Evolutionary conservation across 1,284 basidiomycete genomes (phyloP).

Genomic region (Pisolithus thermaeus): DNA sequence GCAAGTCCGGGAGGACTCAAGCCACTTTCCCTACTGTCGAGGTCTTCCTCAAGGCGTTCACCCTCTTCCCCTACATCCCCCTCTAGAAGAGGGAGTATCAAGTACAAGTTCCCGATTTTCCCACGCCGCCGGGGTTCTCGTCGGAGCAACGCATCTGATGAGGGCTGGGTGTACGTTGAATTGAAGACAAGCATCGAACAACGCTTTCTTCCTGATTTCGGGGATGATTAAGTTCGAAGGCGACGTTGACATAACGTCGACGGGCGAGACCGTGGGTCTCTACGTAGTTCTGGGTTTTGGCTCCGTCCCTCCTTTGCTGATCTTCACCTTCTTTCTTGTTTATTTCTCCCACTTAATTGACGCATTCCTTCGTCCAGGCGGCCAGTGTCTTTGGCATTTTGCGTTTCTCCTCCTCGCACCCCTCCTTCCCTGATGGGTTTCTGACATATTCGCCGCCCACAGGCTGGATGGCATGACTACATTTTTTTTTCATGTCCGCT

Average conservation of each 20-base stretch:
- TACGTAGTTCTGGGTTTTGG: background rate
- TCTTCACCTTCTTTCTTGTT: too few relatives aligned
- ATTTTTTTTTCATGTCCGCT: background rate
- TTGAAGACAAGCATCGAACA: slow-evolving; percentile 34
- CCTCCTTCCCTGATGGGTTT: background rate
- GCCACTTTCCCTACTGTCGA: background rate
- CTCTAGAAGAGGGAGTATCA: slow-evolving; percentile 10
- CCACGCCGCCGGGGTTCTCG: slow-evolving; percentile 19
- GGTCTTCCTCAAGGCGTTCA: background rate
- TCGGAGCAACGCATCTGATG: slow-evolving; percentile 16
- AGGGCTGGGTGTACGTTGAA: slow-evolving; percentile 40
- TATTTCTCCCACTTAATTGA: background rate
- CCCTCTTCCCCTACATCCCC: slow-evolving; percentile 10
- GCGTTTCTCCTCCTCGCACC: background rate
- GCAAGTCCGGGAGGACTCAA: background rate
- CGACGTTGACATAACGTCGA: background rate
- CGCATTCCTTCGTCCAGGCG: background rate
- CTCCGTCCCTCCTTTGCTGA: too few relatives aligned
- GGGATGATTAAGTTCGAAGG: slow-evolving; percentile 4
- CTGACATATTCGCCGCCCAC: background rate
- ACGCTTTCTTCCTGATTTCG: slow-evolving; percentile 14
- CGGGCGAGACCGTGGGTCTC: background rate
- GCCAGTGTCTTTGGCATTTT: background rate
- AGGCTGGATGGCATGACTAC: background rate
- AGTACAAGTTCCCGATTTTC: slow-evolving; percentile 14